Conservation (phyloP, 1,284 basidiomycete species). For the Singerocomus inundabilis region DNA sequence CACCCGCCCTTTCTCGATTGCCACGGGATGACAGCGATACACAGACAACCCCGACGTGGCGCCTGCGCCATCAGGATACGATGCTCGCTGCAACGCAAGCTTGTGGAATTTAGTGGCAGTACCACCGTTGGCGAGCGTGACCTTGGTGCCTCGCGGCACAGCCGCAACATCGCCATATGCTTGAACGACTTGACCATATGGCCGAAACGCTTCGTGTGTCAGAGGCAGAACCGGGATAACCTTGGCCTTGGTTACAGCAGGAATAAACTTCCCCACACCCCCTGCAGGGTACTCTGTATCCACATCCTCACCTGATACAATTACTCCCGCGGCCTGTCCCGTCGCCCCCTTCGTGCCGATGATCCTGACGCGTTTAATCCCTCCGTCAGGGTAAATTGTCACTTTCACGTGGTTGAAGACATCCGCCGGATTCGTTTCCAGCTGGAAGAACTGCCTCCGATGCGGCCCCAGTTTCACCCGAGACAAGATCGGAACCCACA, state of each 20-base stretch:
- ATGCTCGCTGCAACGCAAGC: conserved; percentile 63
- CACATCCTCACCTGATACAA: conserved; percentile 8
- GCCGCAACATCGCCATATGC: conserved; percentile 69
- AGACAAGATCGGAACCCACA: conserved; percentile 78
- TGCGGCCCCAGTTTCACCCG: conserved; percentile 86
- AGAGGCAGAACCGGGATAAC: conserved; percentile 71
- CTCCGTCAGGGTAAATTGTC: conserved; percentile 94
- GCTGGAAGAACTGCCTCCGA: conserved; percentile 84
- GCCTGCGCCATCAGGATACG: conserved; percentile 54
- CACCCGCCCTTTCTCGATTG: conserved; percentile 49
- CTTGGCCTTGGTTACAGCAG: conserved; percentile 23
- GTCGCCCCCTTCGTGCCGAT: conserved; percentile 58
- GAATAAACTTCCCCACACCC: conserved; percentile 1
- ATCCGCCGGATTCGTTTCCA: conserved; percentile 59
- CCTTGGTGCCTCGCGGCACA: conserved; percentile 62
- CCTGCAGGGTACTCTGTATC: conserved; percentile 3
- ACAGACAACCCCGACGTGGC: conserved; percentile 71
- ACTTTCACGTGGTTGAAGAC: conserved; percentile 84
- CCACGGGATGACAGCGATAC: conserved; percentile 67
- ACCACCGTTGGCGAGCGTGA: conserved; percentile 83
- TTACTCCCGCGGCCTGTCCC: conserved; percentile 12
- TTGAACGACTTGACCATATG: conserved; percentile 86
- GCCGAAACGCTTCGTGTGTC: conserved; percentile 77
- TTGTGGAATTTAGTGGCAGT: conserved; percentile 91
- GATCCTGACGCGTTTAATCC: conserved; percentile 88